phyloP scores from a whole-genome alignment of 768 basidiomycete species.

The Amanita inopinata region DNA sequence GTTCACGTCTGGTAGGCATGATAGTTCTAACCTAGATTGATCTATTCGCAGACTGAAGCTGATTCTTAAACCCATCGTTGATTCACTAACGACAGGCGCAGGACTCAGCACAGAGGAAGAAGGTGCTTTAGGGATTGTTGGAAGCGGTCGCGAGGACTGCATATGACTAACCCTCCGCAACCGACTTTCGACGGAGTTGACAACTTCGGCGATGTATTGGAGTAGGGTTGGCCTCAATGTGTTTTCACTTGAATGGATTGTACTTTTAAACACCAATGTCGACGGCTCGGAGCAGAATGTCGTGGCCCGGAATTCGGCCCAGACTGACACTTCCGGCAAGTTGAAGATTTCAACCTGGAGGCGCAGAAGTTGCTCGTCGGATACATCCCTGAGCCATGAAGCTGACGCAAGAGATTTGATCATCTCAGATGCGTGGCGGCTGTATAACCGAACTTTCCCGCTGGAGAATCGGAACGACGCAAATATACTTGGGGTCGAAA shows the following conservation, averaged over 20 bases:
- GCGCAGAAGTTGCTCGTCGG: constrained; percentile 45
- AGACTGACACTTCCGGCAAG: constrained; percentile 71
- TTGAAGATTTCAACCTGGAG: constrained; percentile 56
- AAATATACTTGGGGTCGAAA: constrained; percentile 52
- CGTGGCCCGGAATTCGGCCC: constrained; percentile 70
- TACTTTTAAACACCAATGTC: constrained; percentile 70
- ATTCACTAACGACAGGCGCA: constrained; percentile 10
- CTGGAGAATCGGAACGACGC: constrained; percentile 71
- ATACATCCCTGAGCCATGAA: constrained; percentile 25
- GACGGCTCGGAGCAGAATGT: constrained; percentile 41
- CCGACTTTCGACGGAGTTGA: constrained; percentile 58
- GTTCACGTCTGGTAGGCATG: constrained; percentile 86
- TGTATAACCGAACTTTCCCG: constrained; percentile 74
- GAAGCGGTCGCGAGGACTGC: constrained; percentile 13
- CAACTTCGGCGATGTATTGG: constrained; percentile 75
- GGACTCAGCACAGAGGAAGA: constrained; percentile 12
- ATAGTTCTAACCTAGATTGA: constrained; percentile 75
- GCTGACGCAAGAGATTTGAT: constrained; percentile 25
- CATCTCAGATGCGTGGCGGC: constrained; percentile 29
- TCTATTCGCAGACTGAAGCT: constrained; percentile 89
- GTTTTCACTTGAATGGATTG: constrained; percentile 87
- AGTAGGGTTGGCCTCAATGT: constrained; percentile 72
- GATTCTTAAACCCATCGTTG: constrained; percentile 46
- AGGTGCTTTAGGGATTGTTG: constrained; percentile 8
- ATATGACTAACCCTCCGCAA: constrained; percentile 44